Evolutionary conservation across 2,329 filamentous ascomycete genomes (phyloP).

Genomic region (Pseudogymnoascus sp.): DNA sequence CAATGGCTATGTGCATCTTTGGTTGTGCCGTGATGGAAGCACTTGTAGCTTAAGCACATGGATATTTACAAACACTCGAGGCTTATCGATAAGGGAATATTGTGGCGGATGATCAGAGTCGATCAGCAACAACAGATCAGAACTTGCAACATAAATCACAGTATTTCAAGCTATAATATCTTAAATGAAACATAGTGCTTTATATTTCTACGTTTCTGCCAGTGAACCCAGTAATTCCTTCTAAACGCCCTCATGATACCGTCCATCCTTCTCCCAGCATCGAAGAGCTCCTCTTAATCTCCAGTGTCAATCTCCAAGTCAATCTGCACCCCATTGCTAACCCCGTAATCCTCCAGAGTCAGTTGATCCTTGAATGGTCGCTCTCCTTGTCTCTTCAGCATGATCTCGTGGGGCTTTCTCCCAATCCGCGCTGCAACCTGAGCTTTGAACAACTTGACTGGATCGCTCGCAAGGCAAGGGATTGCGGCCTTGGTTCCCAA

Average conservation of each 20-base stretch:
- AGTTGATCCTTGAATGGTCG: conserved; percentile 88
- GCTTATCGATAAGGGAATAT: conserved; percentile 11
- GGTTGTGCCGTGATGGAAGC: not conserved
- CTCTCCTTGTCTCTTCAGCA: conserved; percentile 87
- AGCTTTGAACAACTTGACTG: conserved; percentile 79
- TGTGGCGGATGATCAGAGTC: not conserved
- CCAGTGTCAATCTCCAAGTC: conserved; percentile 32
- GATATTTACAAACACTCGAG: conserved; percentile 4
- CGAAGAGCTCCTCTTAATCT: conserved; percentile 19
- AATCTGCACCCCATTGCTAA: conserved; percentile 70
- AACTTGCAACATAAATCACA: not conserved
- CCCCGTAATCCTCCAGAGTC: conserved; percentile 84
- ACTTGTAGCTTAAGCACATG: conserved; percentile 3
- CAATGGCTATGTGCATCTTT: not conserved
- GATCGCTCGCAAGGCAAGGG: conserved; percentile 78
- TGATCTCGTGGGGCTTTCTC: conserved; percentile 80
- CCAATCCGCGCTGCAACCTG: conserved; percentile 87
- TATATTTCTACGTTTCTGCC: not conserved
- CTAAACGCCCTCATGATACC: conserved; percentile 5
- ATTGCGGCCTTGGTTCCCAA: conserved; percentile 92
- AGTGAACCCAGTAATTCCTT: not conserved
- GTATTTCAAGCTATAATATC: not conserved
- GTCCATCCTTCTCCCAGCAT: not conserved
- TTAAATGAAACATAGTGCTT: not conserved
- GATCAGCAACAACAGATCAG: not conserved